These are phyloP conservation scores for Aspergillus baeticus DNA, from an alignment of 495 filamentous ascomycete genomes.

Conservation along the genomic window DNA sequence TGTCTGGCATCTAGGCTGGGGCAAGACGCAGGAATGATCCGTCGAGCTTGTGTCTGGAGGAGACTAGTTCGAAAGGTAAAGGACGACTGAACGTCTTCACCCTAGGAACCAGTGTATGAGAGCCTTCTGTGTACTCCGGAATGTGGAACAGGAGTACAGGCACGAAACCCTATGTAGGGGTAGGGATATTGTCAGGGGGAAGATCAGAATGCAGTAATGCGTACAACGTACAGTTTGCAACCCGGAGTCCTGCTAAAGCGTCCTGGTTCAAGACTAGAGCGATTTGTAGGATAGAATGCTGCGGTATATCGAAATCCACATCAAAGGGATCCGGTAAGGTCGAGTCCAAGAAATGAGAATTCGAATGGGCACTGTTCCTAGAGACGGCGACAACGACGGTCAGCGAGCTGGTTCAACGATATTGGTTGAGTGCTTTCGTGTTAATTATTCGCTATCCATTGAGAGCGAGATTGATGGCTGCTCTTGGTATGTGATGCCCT, in stretches of 20 bases:
- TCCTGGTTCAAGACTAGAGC: constrained; percentile 19
- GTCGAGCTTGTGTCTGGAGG: constrained; percentile 38
- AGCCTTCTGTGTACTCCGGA: constrained; percentile 44
- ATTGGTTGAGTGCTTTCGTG: background rate
- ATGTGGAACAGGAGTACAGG: constrained; percentile 51
- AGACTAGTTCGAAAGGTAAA: constrained; percentile 55
- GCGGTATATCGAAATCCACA: constrained; percentile 24
- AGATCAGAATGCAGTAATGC: constrained; percentile 31
- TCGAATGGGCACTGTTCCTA: constrained; percentile 18
- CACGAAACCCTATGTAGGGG: constrained; percentile 48
- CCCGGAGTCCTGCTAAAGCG: constrained; percentile 27
- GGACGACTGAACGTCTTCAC: constrained; percentile 74
- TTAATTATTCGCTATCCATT: background rate
- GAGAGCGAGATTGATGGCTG: constrained; percentile 11
- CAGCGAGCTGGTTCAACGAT: constrained; percentile 5
- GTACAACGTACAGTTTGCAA: constrained; percentile 38
- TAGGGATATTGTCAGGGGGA: constrained; percentile 43
- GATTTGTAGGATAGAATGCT: constrained; percentile 14
- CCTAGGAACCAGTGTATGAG: constrained; percentile 39
- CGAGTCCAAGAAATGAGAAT: constrained; percentile 15
- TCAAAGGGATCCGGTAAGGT: constrained; percentile 24
- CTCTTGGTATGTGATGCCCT: constrained; percentile 16
- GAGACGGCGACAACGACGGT: background rate
- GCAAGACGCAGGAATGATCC: constrained; percentile 52
- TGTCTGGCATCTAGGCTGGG: constrained; percentile 52